Percentiles rank a stretch among this genome's conserved stretches.
Conservation (phyloP, 129 eudicot species). For the Helichrysum umbraculigerum region DNA sequence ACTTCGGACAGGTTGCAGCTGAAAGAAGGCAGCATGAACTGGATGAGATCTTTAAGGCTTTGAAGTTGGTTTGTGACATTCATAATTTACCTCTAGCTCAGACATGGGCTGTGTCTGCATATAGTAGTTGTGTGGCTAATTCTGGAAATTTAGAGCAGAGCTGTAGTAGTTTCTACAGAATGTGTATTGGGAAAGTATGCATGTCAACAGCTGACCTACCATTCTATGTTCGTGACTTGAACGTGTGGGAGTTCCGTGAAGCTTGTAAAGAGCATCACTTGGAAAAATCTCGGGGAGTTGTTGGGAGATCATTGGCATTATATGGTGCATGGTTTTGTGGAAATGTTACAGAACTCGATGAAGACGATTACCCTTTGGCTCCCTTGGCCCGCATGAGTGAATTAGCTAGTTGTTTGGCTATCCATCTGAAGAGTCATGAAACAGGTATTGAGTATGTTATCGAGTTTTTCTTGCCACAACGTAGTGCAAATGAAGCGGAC, state of each 20-base stretch:
- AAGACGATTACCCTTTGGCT: slow-evolving; percentile 16
- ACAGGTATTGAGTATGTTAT: slow-evolving; percentile 10
- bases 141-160: slow-evolving; percentile 4
- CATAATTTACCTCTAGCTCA: slow-evolving; percentile 19
- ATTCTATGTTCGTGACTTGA: slow-evolving; percentile 12
- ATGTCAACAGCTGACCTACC: slow-evolving; percentile 17
- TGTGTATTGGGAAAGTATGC: slow-evolving; percentile 18
- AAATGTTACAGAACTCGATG: slow-evolving; percentile 1
- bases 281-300: slow-evolving; percentile 12
- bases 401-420: slow-evolving; percentile 17
- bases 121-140: slow-evolving; percentile 1
- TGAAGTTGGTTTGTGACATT: not conserved
- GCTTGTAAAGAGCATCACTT: slow-evolving; percentile 3
- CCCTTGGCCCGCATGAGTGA: slow-evolving; percentile 3
- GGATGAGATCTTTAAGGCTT: not conserved
- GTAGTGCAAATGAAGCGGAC: not conserved
- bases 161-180: slow-evolving; percentile 21
- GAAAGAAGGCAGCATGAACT: slow-evolving; percentile 3
- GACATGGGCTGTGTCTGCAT: not conserved
- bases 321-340: slow-evolving; percentile 10
- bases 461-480: slow-evolving; percentile 15
- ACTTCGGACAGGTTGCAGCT: not conserved
- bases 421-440: slow-evolving; percentile 6
- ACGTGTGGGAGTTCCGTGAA: slow-evolving; percentile 6
- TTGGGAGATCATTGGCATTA: slow-evolving; percentile 6